phyloP scores from a whole-genome alignment of 441 rosid genomes.

The Biscutella laevigata region DNA sequence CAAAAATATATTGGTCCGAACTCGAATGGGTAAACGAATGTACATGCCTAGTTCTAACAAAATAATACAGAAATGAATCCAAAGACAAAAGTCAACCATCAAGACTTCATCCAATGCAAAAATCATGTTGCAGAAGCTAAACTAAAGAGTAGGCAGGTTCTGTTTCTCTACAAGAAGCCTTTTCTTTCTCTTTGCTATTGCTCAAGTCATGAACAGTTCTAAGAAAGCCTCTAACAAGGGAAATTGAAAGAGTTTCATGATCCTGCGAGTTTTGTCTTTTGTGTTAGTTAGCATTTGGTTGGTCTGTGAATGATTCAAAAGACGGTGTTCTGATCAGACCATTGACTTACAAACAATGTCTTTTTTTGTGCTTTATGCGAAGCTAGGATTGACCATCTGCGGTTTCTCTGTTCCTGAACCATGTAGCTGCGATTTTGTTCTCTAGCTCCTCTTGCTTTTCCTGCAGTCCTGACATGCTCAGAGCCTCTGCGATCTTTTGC shows the following conservation, averaged over 20 bases:
- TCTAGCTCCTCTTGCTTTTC: conserved; percentile 43
- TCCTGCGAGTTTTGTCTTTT: conserved; percentile 15
- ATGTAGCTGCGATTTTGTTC: conserved; percentile 38
- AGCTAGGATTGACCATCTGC: conserved; percentile 45
- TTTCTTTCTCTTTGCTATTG: conserved; percentile 11
- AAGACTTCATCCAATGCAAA: conserved; percentile 15
- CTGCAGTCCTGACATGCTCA: conserved; percentile 43
- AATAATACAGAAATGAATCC: conserved; percentile 18
- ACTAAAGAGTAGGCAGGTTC: conserved; percentile 5
- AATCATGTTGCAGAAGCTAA: conserved; percentile 20
- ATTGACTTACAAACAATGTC: conserved; percentile 28
- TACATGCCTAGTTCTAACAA: conserved; percentile 18
- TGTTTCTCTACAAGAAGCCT: neutral
- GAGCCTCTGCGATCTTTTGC: conserved; percentile 44
- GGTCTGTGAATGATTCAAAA: conserved; percentile 13
- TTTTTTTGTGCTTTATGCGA: conserved; percentile 27
- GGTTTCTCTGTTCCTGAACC: conserved; percentile 17
- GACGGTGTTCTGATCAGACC: neutral
- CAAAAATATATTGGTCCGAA: too few relatives aligned
- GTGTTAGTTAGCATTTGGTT: conserved; percentile 15
- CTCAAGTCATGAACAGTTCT: conserved; percentile 13
- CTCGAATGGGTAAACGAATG: too few relatives aligned
- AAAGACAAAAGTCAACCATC: conserved; percentile 10
- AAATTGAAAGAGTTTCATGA: conserved; percentile 7
- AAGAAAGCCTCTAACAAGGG: conserved; percentile 3